phyloP scores from a whole-genome alignment of 73 alveolate genomes.

The Loxodes magnus region DNA sequence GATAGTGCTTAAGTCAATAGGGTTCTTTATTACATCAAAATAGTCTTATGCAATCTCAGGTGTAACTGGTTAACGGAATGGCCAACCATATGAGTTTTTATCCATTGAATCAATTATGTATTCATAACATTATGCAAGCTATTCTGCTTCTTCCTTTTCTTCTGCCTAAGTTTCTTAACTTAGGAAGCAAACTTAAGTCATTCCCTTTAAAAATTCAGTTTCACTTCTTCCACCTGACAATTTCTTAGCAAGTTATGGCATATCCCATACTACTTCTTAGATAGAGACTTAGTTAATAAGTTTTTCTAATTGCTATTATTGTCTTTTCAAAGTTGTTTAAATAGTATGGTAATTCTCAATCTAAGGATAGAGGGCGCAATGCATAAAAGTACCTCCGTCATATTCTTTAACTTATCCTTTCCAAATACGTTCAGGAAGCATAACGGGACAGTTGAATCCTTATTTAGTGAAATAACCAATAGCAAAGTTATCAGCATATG shows the following conservation, averaged over 20 bases:
- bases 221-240: too few species aligned
- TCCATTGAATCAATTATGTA: constrained; percentile 28
- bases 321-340: too few species aligned
- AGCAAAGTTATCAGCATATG: constrained; percentile 96
- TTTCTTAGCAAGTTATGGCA: too few species aligned
- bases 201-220: too few species aligned
- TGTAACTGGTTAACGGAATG: constrained; percentile 81
- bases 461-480: constrained; percentile 84
- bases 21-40: constrained; percentile 80
- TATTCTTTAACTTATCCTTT: constrained; percentile 92
- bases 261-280: too few species aligned
- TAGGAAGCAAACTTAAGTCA: too few species aligned
- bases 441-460: constrained; percentile 70
- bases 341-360: too few species aligned
- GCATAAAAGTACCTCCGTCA: constrained; percentile 65
- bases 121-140: constrained; percentile 11
- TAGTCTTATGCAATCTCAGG: constrained; percentile 77
- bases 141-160: constrained; percentile 3
- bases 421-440: constrained; percentile 71
- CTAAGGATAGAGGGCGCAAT: neutral
- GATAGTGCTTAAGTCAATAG: constrained; percentile 69
- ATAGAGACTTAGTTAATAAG: too few species aligned
- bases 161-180: too few species aligned
- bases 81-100: constrained; percentile 49
- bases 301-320: too few species aligned